Conservation (phyloP, 768 basidiomycete genomes). For the Boletus sp. region DNA sequence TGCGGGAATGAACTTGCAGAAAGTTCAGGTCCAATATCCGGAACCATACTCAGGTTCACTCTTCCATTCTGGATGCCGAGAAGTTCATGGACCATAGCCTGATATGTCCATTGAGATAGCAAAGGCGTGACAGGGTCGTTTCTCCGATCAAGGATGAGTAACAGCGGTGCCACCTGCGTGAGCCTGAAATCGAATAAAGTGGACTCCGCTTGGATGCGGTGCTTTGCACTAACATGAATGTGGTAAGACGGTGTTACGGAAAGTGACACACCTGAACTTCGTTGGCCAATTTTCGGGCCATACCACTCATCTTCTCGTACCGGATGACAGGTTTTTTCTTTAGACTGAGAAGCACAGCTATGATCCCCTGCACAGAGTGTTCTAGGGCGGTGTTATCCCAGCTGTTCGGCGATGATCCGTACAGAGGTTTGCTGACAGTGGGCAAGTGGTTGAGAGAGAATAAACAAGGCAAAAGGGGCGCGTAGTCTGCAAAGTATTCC, state of each 20-base stretch:
- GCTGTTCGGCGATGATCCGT: constrained; percentile 65
- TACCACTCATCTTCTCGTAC: constrained; percentile 88
- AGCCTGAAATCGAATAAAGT: constrained; percentile 89
- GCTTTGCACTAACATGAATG: constrained; percentile 42
- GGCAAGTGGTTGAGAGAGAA: constrained; percentile 86
- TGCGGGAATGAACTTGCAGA: constrained; percentile 48
- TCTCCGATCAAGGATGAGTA: constrained; percentile 90
- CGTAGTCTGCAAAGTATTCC: constrained; percentile 99
- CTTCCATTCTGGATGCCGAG: constrained; percentile 92
- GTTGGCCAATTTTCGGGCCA: constrained; percentile 85
- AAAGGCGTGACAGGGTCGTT: constrained; percentile 98
- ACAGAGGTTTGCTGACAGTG: constrained; percentile 58
- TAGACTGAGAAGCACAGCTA: constrained; percentile 85
- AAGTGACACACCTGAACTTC: constrained; percentile 69
- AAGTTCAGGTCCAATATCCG: constrained; percentile 84
- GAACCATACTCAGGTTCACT: constrained; percentile 79
- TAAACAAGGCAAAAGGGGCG: constrained; percentile 79
- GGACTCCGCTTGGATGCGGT: constrained; percentile 76
- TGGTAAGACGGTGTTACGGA: not conserved
- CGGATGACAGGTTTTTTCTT: constrained; percentile 96
- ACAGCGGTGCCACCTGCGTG: constrained; percentile 82
- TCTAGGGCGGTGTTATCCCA: constrained; percentile 78
- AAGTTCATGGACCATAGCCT: constrained; percentile 98
- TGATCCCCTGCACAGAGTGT: constrained; percentile 75
- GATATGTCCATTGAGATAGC: constrained; percentile 98